phyloP scores from a whole-genome alignment of 495 filamentous ascomycete genomes.

The Neurospora sp. region DNA sequence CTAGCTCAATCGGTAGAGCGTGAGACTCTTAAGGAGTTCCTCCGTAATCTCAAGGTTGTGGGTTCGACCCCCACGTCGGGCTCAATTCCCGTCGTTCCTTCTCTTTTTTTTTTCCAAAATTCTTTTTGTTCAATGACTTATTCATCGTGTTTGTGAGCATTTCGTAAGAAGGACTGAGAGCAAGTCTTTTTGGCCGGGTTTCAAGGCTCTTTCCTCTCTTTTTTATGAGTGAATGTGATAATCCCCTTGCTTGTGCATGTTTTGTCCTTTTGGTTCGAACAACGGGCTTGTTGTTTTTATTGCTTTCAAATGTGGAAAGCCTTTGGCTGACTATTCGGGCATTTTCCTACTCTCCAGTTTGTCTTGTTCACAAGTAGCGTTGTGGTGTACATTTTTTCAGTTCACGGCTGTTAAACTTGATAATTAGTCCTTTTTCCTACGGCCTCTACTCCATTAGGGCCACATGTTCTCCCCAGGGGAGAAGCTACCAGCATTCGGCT shows the following conservation, averaged over 20 bases:
- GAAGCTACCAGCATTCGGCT: background rate
- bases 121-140: background rate
- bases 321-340: too few relatives aligned
- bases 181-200: too few relatives aligned
- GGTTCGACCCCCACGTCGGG: background rate
- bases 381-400: too few relatives aligned
- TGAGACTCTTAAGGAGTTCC: conserved; percentile 57
- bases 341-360: background rate
- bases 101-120: background rate
- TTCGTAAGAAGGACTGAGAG: too few relatives aligned
- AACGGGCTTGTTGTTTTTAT: too few relatives aligned
- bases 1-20: conserved; percentile 81
- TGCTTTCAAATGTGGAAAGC: too few relatives aligned
- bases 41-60: background rate
- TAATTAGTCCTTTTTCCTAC: rapidly evolving
- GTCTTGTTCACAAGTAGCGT: too few relatives aligned
- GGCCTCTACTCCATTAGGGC: too few relatives aligned
- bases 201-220: too few relatives aligned
- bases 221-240: too few relatives aligned
- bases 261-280: background rate
- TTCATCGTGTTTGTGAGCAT: background rate
- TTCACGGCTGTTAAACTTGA: too few relatives aligned
- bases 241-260: too few relatives aligned
- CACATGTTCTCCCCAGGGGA: background rate
- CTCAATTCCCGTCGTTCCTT: background rate